These are phyloP conservation scores for Fusarium sambucinum DNA, from an alignment of 2,329 filamentous ascomycete species.

Conservation along the genomic window DNA sequence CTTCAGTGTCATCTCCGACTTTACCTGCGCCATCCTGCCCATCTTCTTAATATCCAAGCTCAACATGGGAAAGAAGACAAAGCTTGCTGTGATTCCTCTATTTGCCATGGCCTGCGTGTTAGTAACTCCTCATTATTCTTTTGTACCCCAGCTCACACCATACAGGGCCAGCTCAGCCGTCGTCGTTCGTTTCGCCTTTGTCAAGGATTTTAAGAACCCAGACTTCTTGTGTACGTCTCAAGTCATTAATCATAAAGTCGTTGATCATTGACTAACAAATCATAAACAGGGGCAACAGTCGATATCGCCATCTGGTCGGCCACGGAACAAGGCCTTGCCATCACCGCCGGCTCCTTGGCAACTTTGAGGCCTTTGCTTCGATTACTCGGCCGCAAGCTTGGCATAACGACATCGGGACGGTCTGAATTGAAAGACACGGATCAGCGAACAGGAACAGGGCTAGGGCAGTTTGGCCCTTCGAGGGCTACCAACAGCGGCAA, in stretches of 20 bases:
- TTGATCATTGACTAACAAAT: conserved; percentile 12
- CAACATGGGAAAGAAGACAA: conserved; percentile 65
- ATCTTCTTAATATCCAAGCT: conserved; percentile 66
- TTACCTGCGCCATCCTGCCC: conserved; percentile 64
- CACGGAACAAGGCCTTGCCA: conserved; percentile 61
- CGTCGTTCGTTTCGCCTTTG: conserved; percentile 56
- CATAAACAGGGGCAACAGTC: conserved; percentile 51
- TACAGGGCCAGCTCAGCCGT: conserved; percentile 60
- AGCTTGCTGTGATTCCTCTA: conserved; percentile 64
- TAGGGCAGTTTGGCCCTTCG: conserved; percentile 15
- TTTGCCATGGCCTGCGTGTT: conserved; percentile 68
- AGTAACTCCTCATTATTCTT: conserved; percentile 28
- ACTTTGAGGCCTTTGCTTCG: conserved; percentile 61
- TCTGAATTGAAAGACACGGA: conserved; percentile 38
- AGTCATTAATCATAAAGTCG: conserved; percentile 1
- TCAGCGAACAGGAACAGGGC: conserved; percentile 23
- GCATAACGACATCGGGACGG: conserved; percentile 41
- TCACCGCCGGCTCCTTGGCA: conserved; percentile 61
- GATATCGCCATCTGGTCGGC: conserved; percentile 64
- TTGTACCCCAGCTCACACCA: conserved; percentile 24
- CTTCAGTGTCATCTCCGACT: conserved; percentile 63
- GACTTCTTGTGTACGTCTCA: conserved; percentile 59
- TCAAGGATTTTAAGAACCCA: conserved; percentile 53
- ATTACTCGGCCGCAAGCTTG: conserved; percentile 50
- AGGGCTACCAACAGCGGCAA: conserved; percentile 25